Base-by-base conservation (phyloP, 1,139 yeast genomes). In the Nadsonia starkeyi-henricii region DNA sequence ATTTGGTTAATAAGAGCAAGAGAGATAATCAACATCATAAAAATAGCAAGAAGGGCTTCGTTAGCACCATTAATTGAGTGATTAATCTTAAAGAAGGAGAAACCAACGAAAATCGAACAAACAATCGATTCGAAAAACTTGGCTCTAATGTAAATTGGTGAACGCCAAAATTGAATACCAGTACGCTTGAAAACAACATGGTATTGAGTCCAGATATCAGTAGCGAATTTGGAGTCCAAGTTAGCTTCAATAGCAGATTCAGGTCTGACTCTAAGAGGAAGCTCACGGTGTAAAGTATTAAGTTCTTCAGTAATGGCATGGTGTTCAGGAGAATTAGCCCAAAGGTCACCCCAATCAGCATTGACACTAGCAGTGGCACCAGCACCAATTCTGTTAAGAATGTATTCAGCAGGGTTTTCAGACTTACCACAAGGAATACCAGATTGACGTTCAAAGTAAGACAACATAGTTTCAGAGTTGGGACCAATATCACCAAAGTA, bases 391-490 rank as follows among this genome's bases (percentile, higher is more conserved):
- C 75, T 74, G 54, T 78, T 77, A 57, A 78, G 65, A 57, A 79
- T 77, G 59, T 77, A 78, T 61, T 79, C 85, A 36, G 85, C 85
- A 43, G 84, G 85, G 54, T 79, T 79, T 54, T 75, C 82, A 41
- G 65, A 60, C 7, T 61, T 61, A 41, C 67, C 72, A 63, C 77
- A 75, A 48, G 67, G 62, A 18, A 65, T 60, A 47, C 76, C 77
- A 47, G 75, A 73, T 54, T 78, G 67, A 55, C 70, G 69, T 60
- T 77, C 83, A 55, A 79, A 79, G 58, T 79, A 79, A 45, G 65
- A 58, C 48, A 75, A 65, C 58, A 79, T 63, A 2, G 75, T 68
- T 7, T 59, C 47, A 49, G 82, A 77, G 55, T 71, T 70, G 48
- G 66, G 62, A 53, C 84, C 84, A 58, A 78, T 76, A 54, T 78